Base-by-base conservation (phyloP, 352 stramenopile species). In the Globisporangium heterothallicum region DNA sequence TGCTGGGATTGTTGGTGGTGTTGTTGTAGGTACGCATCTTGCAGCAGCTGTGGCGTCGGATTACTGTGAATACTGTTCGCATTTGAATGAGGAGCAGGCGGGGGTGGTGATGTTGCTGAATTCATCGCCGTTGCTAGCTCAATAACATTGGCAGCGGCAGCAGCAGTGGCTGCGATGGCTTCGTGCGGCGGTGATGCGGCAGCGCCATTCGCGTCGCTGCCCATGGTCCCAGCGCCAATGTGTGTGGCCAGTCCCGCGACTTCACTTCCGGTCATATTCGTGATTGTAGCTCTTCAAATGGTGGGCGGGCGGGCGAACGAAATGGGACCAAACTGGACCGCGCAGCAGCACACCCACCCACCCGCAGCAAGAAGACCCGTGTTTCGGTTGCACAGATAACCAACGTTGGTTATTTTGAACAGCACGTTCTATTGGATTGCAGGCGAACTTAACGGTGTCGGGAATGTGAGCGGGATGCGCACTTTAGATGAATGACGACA, bases 211-310 rank as follows among this genome's bases (percentile, higher is more conserved):
- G n/a, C n/a, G 1, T 21, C 32, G 25, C 22, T 18, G 22, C 6
- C 10, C n/a, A 34, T 53, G 21, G 14, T 3, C 3, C 32, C 24
- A 3, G 36, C 13, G 0, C 19, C 21, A 26, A 24, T 21, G 30
- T 32, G 41, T 32, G 44, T 18, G 18, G 44, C n/a, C n/a, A 18
- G 16, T 13, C 29, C 45, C 6, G 46, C 5, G 16, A 22, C 47
- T 7, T 6, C 25, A 16, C n/a, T 19, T 19, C 21, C 19, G 0
- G 30, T 42, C 46, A 53, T 53, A 16, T 16, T 52, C 6, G 34
- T 51, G 45, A 12, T 19, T 38, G 45, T 18, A 40, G 45, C 45
- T 51, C 46, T 53, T 43, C 46, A 30, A 27, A 43, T 42, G 32
- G 4, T 49, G 25, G 18, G 18, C 25, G n/a, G 24, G 2, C 13